Evolutionary conservation across 2,329 filamentous ascomycete genomes (phyloP).

Genomic region (Pseudocercospora fuligena): DNA sequence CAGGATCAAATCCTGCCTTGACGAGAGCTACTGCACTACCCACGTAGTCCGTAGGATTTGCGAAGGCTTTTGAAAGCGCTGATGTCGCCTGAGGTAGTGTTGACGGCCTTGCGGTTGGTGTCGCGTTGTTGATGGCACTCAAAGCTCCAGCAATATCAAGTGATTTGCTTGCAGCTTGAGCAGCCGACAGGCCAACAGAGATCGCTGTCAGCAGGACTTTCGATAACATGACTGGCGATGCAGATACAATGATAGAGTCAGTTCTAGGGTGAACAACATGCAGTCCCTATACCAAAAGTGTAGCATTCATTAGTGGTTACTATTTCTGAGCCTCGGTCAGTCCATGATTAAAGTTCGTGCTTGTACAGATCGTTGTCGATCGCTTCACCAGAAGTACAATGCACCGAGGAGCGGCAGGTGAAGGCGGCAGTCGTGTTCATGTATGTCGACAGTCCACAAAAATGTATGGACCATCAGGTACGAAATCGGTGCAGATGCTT

Average conservation of each 20-base stretch:
- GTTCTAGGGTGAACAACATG: too few relatives aligned
- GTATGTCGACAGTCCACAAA: background rate
- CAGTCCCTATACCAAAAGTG: too few relatives aligned
- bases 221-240: background rate
- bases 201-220: background rate
- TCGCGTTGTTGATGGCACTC: background rate
- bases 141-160: background rate
- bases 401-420: background rate
- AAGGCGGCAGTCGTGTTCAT: background rate
- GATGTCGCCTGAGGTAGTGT: constrained; percentile 13
- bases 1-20: constrained; percentile 16
- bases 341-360: background rate
- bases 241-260: too few relatives aligned
- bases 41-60: constrained; percentile 5
- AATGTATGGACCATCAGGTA: background rate
- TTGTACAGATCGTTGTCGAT: background rate
- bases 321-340: background rate
- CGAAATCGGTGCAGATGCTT: background rate
- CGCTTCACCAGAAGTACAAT: background rate
- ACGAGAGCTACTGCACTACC: constrained; percentile 8
- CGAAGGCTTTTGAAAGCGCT: constrained; percentile 6
- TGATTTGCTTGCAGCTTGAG: background rate
- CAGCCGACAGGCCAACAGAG: background rate
- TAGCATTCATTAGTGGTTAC: too few relatives aligned
- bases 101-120: background rate